Base-by-base conservation (phyloP, 163 green algal genomes). In the Chlorella variabilis region DNA sequence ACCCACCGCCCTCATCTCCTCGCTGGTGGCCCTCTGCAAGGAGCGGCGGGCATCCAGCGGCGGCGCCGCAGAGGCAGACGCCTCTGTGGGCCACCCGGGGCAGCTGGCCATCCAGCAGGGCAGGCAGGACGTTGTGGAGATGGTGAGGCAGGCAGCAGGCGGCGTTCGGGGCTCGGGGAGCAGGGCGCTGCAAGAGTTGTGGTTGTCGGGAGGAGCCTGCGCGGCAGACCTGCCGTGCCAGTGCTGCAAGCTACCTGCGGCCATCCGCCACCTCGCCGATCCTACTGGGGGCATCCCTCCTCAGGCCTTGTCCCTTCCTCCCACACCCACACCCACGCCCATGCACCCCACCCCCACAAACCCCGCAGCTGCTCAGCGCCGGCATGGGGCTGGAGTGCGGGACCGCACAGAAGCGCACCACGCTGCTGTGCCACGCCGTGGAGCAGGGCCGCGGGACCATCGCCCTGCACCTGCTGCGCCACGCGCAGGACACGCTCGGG, bases 91-190 rank as follows among this genome's bases (percentile, higher is more conserved):
- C 41, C 31, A 23, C 6, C 62, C 76, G 0, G 58, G 31, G 11
- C 31, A 34, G 9, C 15, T 67, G 8, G 76, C 76, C 0, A 33
- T 54, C 0, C 41, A 75, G 33, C 7, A 31, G 2, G 61, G 42
- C 5, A n/a, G 45, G 41, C 4, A n/a, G 20, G 41, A 73, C 21
- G 75, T 65, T 3, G 29, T 81, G 29, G 23, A 71, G 2, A 15
- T 65, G 61, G 75, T 81, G 61, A 29, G 70, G 45, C 45, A 54
- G 45, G 45, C 45, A 54, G 45, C 45, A 54, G 45, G 45, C 11
- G 15, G 45, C 45, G 15, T 54, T 23, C 45, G 45, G 11, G 15
- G 15, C 45, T 15, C 15, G 45, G 45, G 45, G 11, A 54, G n/a
- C n/a, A n/a, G n/a, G n/a, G n/a, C n/a, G n/a, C n/a, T n/a, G n/a